Evolutionary conservation across 176 grass and related monocot genomes (phyloP).

Genomic region (Typha latifolia): DNA sequence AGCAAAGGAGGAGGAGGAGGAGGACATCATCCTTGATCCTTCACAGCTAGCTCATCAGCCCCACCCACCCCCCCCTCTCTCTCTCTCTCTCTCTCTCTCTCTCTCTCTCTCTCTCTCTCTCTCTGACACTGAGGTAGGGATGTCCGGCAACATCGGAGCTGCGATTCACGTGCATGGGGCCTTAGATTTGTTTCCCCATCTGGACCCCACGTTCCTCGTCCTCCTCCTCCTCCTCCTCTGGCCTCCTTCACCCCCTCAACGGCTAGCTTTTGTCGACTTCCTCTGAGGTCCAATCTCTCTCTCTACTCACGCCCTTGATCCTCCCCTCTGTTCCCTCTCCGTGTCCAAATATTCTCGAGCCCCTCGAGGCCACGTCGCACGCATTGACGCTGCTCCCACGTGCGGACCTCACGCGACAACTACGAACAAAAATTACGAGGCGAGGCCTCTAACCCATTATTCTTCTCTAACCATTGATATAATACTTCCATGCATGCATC

Average conservation of each 20-base stretch:
- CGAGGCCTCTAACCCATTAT: neutral
- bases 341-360: constrained; percentile 22
- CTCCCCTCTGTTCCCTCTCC: constrained; percentile 18
- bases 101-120: constrained; percentile 5
- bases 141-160: constrained; percentile 38
- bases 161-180: constrained; percentile 39
- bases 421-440: neutral
- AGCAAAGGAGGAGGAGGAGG: no score
- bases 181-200: neutral
- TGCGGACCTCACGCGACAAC: constrained; percentile 24
- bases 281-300: constrained; percentile 1
- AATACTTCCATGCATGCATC: no score
- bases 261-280: constrained; percentile 30
- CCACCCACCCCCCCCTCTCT: no score
- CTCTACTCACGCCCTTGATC: neutral
- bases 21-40: no score
- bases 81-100: neutral
- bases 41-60: no score
- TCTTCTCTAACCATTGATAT: neutral
- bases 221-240: no score
- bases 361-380: constrained; percentile 27
- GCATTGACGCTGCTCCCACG: constrained; percentile 22
- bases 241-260: no score
- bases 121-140: constrained; percentile 34
- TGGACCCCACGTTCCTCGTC: constrained; percentile 1